Base-by-base conservation (phyloP, 768 basidiomycete genomes). In the Calocybe indica region DNA sequence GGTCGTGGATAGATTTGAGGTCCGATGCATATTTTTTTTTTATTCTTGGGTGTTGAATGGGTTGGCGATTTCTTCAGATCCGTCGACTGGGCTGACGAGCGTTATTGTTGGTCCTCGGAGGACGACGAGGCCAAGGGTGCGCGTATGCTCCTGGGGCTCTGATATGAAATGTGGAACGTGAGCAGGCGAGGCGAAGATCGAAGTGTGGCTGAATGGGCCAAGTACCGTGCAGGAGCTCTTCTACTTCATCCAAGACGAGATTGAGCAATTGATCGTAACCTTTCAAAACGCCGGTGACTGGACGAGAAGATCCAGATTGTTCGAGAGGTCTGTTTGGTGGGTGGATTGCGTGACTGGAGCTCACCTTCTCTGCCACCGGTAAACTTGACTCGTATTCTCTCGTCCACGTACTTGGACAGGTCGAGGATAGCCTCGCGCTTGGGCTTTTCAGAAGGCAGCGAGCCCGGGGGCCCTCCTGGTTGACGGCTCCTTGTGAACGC, bases 261-360 rank as follows among this genome's bases (percentile, higher is more conserved):
- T 99, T 98, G 48, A 98, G 78, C 35, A 98, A 73, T 56, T 97
- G 94, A 67, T 98, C 96, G 58, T 82, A 98, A 22, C 96, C 96
- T 68, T 99, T 99, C 52, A 99, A 68, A 12, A 88, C 78, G 3
- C 96, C 96, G 6, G 81, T 88, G 45, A 97, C 95, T 97, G 57
- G 14, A 14, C 43, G 50, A 47, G 47, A 29, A 28, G 52, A 39
- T 37, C 32, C 48, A 5, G 56, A 34, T 9, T 22, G 22, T 22
- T 22, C 22, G 22, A 22, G 22, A 22, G 22, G 4, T 22, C 13
- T 29, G 43, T 37, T 38, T 28, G 9, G 13, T 11, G 41, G 14
- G 28, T 31, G 32, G 11, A 44, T 28, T 15, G n/a, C n/a, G 14
- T 33, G 32, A 46, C 47, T 35, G 7, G 11, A 47, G 30, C 50